phyloP scores from a whole-genome alignment of 2,329 filamentous ascomycete genomes.

The Fusarium transvaalense region DNA sequence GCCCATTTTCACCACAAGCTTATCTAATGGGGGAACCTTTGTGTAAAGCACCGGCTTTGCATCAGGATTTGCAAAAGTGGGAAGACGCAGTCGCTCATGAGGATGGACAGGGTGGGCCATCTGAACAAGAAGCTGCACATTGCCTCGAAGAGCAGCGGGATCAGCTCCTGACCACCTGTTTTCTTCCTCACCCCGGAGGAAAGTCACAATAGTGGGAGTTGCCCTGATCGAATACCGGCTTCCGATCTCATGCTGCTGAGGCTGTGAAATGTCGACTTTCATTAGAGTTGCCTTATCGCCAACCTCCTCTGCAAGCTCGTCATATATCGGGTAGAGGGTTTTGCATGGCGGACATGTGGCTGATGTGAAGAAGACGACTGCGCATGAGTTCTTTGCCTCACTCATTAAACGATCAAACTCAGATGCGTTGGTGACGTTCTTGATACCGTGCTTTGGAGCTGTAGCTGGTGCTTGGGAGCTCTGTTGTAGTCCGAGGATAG shows the following conservation, averaged over 20 bases:
- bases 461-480: slow-evolving; percentile 45
- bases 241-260: slow-evolving; percentile 72
- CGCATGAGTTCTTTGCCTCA: slow-evolving; percentile 75
- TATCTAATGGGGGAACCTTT: slow-evolving; percentile 85
- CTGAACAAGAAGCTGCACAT: slow-evolving; percentile 78
- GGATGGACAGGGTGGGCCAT: slow-evolving; percentile 82
- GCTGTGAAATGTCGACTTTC: slow-evolving; percentile 82
- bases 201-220: slow-evolving; percentile 92
- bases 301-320: slow-evolving; percentile 80
- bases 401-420: slow-evolving; percentile 56
- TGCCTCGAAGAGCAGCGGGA: slow-evolving; percentile 73
- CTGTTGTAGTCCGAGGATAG: slow-evolving; percentile 65
- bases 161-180: slow-evolving; percentile 87
- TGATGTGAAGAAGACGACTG: slow-evolving; percentile 93
- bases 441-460: slow-evolving; percentile 60
- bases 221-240: slow-evolving; percentile 76
- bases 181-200: slow-evolving; percentile 79
- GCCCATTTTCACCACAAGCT: slow-evolving; percentile 84
- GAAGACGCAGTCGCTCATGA: slow-evolving; percentile 78
- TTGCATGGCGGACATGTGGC: slow-evolving; percentile 89
- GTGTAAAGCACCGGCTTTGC: slow-evolving; percentile 77
- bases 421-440: slow-evolving; percentile 65
- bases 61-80: slow-evolving; percentile 74
- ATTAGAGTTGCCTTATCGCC: slow-evolving; percentile 77
- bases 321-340: slow-evolving; percentile 82